A percentile compares a stretch with the other conserved stretches of the same genome.
phyloP scores from a whole-genome alignment of 306 rosid genomes.

The Nissolia schottii region DNA sequence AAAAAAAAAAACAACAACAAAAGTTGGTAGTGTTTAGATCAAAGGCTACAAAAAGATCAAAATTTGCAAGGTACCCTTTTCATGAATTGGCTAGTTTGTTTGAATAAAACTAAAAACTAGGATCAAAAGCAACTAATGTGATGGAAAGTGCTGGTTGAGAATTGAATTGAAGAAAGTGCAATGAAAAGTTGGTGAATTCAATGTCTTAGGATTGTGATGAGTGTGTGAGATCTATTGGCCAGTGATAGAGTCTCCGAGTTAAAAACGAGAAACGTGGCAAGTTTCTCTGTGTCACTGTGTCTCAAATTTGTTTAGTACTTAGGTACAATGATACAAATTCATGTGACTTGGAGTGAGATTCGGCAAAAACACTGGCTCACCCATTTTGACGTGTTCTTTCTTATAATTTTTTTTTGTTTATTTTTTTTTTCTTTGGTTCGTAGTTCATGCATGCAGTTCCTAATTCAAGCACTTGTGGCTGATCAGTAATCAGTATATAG shows the following conservation, averaged over 20 bases:
- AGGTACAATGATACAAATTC: neutral
- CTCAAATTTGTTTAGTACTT: neutral
- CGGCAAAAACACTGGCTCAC: neutral
- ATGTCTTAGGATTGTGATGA: neutral
- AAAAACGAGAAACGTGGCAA: slow-evolving; percentile 24
- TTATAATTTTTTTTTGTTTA: neutral
- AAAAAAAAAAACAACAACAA: too few species aligned
- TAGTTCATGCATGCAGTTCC: neutral
- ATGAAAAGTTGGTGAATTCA: too few species aligned
- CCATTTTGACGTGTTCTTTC: slow-evolving; percentile 7
- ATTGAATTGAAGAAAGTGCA: neutral
- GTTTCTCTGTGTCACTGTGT: neutral
- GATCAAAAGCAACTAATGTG: neutral
- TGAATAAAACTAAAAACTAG: neutral
- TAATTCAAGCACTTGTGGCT: neutral
- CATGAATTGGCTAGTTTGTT: neutral
- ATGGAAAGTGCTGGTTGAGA: neutral
- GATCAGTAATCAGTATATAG: too few species aligned
- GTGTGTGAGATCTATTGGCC: neutral
- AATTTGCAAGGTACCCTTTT: neutral
- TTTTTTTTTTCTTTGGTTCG: too few species aligned
- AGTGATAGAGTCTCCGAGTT: neutral
- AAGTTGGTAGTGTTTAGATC: neutral
- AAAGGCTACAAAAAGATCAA: neutral
- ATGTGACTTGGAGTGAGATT: neutral